phyloP scores from a whole-genome alignment of 139 green algal species.

The Parachlorella kessleri region DNA sequence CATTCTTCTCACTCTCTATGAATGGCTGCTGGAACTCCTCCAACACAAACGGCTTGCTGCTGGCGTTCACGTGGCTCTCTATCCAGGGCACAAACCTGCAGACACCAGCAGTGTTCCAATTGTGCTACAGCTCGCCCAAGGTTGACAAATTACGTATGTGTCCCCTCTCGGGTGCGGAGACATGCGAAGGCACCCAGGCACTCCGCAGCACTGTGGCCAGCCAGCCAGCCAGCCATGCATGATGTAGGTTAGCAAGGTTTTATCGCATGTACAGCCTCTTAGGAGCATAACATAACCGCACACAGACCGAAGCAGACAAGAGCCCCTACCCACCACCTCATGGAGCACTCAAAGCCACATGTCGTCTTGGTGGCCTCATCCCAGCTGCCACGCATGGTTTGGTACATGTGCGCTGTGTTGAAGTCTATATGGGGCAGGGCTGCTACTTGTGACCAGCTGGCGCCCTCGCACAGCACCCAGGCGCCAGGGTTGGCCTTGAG shows the following conservation, averaged over 20 bases:
- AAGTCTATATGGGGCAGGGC: not conserved
- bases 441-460: not conserved
- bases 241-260: not conserved
- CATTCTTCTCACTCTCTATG: not conserved
- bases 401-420: not conserved
- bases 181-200: not conserved
- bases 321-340: not conserved
- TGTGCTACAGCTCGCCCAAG: not conserved
- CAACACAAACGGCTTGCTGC: constrained; percentile 6
- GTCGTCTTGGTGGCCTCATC: not conserved
- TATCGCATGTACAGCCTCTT: not conserved
- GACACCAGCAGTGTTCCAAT: no score
- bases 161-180: not conserved
- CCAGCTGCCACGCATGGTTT: not conserved
- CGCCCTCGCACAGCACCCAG: not conserved
- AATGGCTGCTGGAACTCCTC: constrained; percentile 1
- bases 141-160: not conserved
- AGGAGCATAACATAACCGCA: not conserved
- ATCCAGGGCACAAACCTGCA: constrained; percentile 3
- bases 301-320: not conserved
- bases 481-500: not conserved
- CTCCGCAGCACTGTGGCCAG: not conserved
- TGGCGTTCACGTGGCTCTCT: constrained; percentile 2
- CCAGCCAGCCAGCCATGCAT: not conserved
- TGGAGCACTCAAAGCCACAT: not conserved